Evolutionary conservation across 2,329 filamentous ascomycete species (phyloP).

Genomic region (Talaromyces sp.): DNA sequence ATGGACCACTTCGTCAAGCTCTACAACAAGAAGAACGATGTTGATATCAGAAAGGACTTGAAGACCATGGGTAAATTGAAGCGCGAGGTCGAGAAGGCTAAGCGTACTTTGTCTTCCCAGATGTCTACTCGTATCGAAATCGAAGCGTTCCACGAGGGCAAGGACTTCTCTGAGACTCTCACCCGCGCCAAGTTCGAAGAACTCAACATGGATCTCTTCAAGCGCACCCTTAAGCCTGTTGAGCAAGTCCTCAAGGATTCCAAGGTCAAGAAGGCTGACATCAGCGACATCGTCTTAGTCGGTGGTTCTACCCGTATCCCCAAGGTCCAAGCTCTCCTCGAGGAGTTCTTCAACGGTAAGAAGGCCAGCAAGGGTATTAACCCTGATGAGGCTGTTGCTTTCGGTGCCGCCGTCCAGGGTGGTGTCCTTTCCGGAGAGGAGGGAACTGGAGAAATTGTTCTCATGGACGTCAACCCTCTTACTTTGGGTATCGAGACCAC

Average conservation of each 20-base stretch:
- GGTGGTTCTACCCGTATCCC: constrained; percentile 99
- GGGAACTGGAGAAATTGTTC: constrained; percentile 72
- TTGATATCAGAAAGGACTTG: constrained; percentile 86
- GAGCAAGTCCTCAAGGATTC: constrained; percentile 98
- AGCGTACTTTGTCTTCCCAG: constrained; percentile 93
- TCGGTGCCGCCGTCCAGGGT: constrained; percentile 93
- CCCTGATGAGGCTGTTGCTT: constrained; percentile 97
- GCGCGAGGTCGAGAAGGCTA: constrained; percentile 99
- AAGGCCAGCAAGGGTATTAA: constrained; percentile 99
- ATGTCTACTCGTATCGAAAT: constrained; percentile 94
- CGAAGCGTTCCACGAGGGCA: constrained; percentile 91
- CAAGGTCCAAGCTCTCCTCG: constrained; percentile 89
- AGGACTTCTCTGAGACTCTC: constrained; percentile 97
- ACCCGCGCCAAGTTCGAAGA: constrained; percentile 99
- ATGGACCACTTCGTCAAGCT: constrained; percentile 94
- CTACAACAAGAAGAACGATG: constrained; percentile 97
- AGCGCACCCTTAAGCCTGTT: constrained; percentile 97
- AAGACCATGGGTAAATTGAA: constrained; percentile 99
- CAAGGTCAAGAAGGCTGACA: constrained; percentile 91
- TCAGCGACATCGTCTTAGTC: constrained; percentile 95
- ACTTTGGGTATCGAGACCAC: constrained; percentile 97
- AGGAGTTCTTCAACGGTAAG: constrained; percentile 95
- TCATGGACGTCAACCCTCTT: constrained; percentile 96
- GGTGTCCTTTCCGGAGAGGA: constrained; percentile 89
- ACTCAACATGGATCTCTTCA: constrained; percentile 98